A percentile compares a stretch with the other conserved stretches of the same genome.
Evolutionary conservation across 805 yeast genomes (phyloP).

Genomic region (Saccharomyces paradoxus): DNA sequence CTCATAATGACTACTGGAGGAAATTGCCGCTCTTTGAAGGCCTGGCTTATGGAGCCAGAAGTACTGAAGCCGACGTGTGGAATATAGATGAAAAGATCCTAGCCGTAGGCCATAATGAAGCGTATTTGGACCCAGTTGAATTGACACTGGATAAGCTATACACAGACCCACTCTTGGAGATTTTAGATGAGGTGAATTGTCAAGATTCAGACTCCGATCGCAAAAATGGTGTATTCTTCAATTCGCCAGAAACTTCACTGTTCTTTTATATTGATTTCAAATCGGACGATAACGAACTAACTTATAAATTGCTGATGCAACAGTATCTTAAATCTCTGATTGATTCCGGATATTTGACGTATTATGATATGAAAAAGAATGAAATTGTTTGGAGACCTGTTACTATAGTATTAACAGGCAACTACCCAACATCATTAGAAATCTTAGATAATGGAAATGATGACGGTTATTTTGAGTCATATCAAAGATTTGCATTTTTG

Average conservation of each 20-base stretch:
- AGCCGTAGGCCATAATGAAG: conserved; percentile 56
- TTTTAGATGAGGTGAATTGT: conserved; percentile 44
- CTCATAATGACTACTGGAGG: conserved; percentile 69
- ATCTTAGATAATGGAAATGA: conserved; percentile 7
- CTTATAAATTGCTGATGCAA: conserved; percentile 39
- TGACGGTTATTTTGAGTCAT: conserved; percentile 15
- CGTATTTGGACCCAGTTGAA: conserved; percentile 34
- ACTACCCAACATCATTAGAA: conserved; percentile 36
- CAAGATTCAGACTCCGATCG: neutral
- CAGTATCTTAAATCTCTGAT: conserved; percentile 40
- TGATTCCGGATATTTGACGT: conserved; percentile 42
- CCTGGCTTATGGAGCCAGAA: conserved; percentile 40
- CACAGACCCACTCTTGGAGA: conserved; percentile 41
- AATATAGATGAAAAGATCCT: conserved; percentile 24
- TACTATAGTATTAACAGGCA: conserved; percentile 59
- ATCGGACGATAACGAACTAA: conserved; percentile 35
- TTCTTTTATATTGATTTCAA: conserved; percentile 60
- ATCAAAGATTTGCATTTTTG: conserved; percentile 32
- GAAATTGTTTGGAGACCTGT: conserved; percentile 44
- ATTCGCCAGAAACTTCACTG: conserved; percentile 41
- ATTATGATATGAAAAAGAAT: conserved; percentile 33
- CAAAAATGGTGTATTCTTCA: conserved; percentile 37
- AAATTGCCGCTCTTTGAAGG: conserved; percentile 51
- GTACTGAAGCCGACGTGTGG: conserved; percentile 67
- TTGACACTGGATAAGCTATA: conserved; percentile 45